These are phyloP conservation scores for Glycine latifolia DNA, from an alignment of 306 rosid species.

Conservation along the genomic window DNA sequence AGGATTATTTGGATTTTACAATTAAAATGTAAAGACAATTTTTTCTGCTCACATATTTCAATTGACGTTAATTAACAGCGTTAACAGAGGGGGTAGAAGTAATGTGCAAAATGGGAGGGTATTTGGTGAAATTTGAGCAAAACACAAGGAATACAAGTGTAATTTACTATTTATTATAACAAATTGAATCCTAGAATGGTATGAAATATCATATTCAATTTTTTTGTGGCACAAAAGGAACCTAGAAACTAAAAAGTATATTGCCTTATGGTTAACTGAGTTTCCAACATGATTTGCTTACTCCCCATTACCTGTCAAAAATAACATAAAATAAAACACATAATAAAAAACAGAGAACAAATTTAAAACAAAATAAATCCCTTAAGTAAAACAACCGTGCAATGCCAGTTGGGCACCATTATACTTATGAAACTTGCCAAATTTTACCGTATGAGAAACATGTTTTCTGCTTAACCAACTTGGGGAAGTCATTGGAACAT, in stretches of 20 bases:
- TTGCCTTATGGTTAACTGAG: slow-evolving; percentile 51
- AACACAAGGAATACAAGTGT: too few relatives aligned
- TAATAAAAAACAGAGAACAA: slow-evolving; percentile 1
- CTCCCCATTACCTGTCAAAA: slow-evolving; percentile 55
- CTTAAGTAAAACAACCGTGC: slow-evolving; percentile 52
- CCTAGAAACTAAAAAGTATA: slow-evolving; percentile 15
- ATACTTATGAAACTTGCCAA: slow-evolving; percentile 41
- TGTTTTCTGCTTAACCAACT: slow-evolving; percentile 43
- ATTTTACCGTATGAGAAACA: slow-evolving; percentile 40
- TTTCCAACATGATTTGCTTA: slow-evolving; percentile 47
- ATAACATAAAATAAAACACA: slow-evolving; percentile 45
- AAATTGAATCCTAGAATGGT: too few relatives aligned
- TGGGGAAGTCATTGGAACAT: slow-evolving; percentile 49
- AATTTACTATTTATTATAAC: too few relatives aligned
- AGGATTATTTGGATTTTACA: too few relatives aligned
- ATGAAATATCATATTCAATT: slow-evolving; percentile 5
- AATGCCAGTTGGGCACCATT: slow-evolving; percentile 43
- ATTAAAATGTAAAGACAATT: too few relatives aligned
- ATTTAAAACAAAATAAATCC: not conserved
- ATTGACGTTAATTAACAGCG: too few relatives aligned
- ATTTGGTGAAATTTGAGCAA: too few relatives aligned
- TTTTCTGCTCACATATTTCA: too few relatives aligned
- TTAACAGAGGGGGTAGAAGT: too few relatives aligned
- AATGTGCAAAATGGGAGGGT: too few relatives aligned
- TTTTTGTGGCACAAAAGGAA: slow-evolving; percentile 32